phyloP scores from a whole-genome alignment of 2,329 filamentous ascomycete species.

The Anisogramma anomala region DNA sequence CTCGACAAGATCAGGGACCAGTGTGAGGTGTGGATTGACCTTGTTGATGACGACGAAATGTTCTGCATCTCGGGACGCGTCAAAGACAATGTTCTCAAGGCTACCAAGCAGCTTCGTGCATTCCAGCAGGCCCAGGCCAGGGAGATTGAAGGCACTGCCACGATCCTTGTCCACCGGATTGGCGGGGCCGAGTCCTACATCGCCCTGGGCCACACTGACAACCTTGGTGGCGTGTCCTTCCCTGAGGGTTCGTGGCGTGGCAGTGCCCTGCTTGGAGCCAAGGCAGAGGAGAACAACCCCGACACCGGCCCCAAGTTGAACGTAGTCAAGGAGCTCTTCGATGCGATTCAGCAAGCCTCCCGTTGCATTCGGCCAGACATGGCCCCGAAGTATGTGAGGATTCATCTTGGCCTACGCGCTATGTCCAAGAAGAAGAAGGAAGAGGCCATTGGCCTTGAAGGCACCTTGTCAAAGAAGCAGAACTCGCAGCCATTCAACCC shows the following conservation, averaged over 20 bases:
- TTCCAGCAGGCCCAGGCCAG: not conserved
- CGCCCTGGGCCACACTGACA: not conserved
- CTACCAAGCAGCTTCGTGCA: not conserved
- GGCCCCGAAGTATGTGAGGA: constrained; percentile 1
- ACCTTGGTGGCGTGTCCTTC: not conserved
- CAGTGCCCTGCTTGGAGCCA: not conserved
- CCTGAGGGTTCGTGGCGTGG: not conserved
- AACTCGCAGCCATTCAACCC: too few relatives aligned
- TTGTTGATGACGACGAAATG: not conserved
- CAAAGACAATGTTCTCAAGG: not conserved
- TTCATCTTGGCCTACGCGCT: constrained; percentile 6
- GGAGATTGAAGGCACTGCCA: not conserved
- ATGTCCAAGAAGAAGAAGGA: not conserved
- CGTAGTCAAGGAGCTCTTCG: not conserved
- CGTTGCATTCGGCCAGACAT: not conserved
- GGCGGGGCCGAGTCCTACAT: not conserved
- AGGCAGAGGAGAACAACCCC: not conserved
- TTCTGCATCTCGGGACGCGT: not conserved
- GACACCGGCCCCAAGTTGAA: not conserved
- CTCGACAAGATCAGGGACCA: not conserved
- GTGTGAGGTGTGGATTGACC: not conserved
- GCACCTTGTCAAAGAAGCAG: too few relatives aligned
- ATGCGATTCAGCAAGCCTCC: not conserved
- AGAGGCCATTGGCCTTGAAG: too few relatives aligned
- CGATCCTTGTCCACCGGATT: not conserved